A percentile compares a stretch with the other conserved stretches of the same genome.
These are phyloP conservation scores for Exserohilum turcica DNA, from an alignment of 2,329 filamentous ascomycete genomes.

Conservation along the genomic window DNA sequence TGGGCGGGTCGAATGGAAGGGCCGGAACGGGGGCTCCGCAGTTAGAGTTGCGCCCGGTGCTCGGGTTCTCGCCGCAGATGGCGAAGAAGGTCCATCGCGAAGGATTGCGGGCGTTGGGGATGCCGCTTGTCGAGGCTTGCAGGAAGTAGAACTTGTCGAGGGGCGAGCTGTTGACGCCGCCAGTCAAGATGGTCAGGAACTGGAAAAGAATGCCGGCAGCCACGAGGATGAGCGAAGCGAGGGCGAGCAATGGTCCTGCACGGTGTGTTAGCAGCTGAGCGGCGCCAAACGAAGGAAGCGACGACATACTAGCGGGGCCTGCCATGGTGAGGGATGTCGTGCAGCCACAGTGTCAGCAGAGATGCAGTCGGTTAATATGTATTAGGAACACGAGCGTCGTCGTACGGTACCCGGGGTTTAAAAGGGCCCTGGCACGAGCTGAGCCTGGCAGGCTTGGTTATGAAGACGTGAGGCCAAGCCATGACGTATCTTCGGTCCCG, in stretches of 20 bases:
- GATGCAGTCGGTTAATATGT: slow-evolving; percentile 13
- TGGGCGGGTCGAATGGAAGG: slow-evolving; percentile 68
- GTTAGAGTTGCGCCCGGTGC: slow-evolving; percentile 58
- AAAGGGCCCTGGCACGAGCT: neutral
- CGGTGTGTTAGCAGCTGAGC: neutral
- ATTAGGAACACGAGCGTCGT: slow-evolving; percentile 13
- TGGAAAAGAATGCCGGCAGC: slow-evolving; percentile 67
- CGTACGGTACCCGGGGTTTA: slow-evolving; percentile 11
- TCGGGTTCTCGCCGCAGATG: slow-evolving; percentile 67
- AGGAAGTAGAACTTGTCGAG: slow-evolving; percentile 85
- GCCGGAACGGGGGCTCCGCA: slow-evolving; percentile 68
- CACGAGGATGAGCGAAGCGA: slow-evolving; percentile 65
- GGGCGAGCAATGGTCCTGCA: slow-evolving; percentile 61
- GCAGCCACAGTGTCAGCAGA: neutral
- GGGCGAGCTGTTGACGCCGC: slow-evolving; percentile 59
- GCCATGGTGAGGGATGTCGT: slow-evolving; percentile 13
- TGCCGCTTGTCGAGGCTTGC: slow-evolving; percentile 72
- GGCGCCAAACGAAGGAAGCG: slow-evolving; percentile 12
- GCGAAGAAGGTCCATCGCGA: slow-evolving; percentile 93
- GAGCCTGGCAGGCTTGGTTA: slow-evolving; percentile 24
- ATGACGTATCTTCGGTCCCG: slow-evolving; percentile 23
- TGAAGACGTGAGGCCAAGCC: slow-evolving; percentile 15
- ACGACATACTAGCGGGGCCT: slow-evolving; percentile 22
- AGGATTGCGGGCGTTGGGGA: slow-evolving; percentile 60
- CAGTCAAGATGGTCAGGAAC: slow-evolving; percentile 69